A percentile compares a stretch with the other conserved stretches of the same genome.
Conservation (phyloP, 345 rosid genomes). For the Mallotus nudiflorus region DNA sequence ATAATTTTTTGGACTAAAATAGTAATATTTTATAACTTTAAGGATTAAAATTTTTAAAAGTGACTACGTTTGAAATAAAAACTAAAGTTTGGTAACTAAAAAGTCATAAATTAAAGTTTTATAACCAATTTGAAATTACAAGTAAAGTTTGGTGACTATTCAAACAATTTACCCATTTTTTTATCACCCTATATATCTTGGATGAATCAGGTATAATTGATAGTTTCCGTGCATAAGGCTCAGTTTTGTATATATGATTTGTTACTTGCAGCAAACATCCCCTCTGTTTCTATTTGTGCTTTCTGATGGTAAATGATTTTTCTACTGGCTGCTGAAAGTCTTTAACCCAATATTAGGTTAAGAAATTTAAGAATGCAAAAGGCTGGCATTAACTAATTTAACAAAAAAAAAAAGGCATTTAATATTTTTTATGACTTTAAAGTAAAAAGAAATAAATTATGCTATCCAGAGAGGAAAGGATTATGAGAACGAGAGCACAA, state of each 20-base stretch:
- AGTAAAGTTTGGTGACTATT: no score
- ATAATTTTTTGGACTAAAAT: no score
- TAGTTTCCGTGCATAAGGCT: background rate
- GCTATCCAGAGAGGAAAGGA: background rate
- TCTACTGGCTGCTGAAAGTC: background rate
- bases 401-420: no score
- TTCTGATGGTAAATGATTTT: background rate
- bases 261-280: background rate
- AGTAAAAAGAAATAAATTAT: background rate
- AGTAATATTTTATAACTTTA: no score
- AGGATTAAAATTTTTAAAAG: no score
- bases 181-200: slow-evolving; percentile 7
- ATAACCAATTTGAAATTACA: no score
- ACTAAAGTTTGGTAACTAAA: no score
- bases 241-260: background rate
- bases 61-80: no score
- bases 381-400: background rate
- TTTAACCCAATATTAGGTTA: background rate
- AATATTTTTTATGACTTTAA: background rate
- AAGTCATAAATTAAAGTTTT: no score
- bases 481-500: background rate
- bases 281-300: background rate
- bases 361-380: background rate
- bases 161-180: no score
- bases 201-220: background rate